These are phyloP conservation scores for Aphanomyces stellatus DNA, from an alignment of 352 stramenopile genomes.

Conservation along the genomic window DNA sequence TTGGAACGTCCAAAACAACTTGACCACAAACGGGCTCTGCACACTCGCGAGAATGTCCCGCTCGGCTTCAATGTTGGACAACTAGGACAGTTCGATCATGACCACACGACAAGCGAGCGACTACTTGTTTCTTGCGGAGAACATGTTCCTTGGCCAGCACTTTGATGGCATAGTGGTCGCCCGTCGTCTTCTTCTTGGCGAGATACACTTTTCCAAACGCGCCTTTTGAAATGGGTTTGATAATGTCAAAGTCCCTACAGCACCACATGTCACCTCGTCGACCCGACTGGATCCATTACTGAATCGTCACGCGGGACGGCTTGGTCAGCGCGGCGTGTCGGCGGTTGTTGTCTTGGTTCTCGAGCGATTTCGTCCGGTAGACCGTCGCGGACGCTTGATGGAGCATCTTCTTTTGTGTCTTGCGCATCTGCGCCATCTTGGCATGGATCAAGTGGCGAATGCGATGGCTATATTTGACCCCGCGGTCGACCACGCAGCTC, in stretches of 20 bases:
- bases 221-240: constrained; percentile 86
- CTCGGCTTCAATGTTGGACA: constrained; percentile 82
- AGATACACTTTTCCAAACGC: constrained; percentile 87
- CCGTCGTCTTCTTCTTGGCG: constrained; percentile 76
- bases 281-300: background rate
- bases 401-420: constrained; percentile 73
- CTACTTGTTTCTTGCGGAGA: constrained; percentile 82
- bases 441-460: constrained; percentile 66
- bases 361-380: constrained; percentile 72
- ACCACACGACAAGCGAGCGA: background rate
- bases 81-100: too few relatives aligned
- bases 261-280: too few relatives aligned
- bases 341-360: constrained; percentile 42
- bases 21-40: constrained; percentile 86
- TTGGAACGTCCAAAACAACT: constrained; percentile 88
- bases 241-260: constrained; percentile 72
- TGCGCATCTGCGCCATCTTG: constrained; percentile 84
- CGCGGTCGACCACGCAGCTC: constrained; percentile 41
- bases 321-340: background rate
- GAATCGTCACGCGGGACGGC: constrained; percentile 9
- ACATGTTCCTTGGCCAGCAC: constrained; percentile 85
- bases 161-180: constrained; percentile 87
- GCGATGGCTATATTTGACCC: constrained; percentile 43
- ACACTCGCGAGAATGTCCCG: constrained; percentile 81
- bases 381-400: constrained; percentile 38